These are phyloP conservation scores for Lentinula detonsa DNA, from an alignment of 768 basidiomycete genomes.

Conservation along the genomic window DNA sequence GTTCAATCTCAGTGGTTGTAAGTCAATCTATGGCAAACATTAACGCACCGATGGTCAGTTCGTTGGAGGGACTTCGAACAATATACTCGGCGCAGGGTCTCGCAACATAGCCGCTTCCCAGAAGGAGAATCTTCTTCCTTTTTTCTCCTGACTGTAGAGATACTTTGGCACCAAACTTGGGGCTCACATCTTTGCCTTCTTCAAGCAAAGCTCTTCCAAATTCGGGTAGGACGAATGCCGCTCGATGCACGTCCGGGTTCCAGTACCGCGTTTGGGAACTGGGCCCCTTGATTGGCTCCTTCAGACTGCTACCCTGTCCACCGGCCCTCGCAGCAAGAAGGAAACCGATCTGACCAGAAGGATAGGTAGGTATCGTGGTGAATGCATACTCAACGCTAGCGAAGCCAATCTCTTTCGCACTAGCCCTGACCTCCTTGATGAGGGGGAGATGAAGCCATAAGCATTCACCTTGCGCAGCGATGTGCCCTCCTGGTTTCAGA, in stretches of 20 bases:
- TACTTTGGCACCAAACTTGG: slow-evolving; percentile 67
- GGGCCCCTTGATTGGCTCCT: slow-evolving; percentile 57
- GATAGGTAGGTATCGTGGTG: slow-evolving; percentile 97
- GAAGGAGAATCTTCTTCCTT: slow-evolving; percentile 70
- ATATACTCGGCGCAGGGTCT: slow-evolving; percentile 96
- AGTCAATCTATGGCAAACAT: background rate
- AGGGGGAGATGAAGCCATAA: slow-evolving; percentile 91
- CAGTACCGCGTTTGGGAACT: slow-evolving; percentile 78
- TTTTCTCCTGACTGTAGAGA: slow-evolving; percentile 38
- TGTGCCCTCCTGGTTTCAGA: slow-evolving; percentile 82
- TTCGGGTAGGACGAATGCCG: slow-evolving; percentile 90
- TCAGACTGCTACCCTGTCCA: slow-evolving; percentile 50
- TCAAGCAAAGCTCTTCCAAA: slow-evolving; percentile 75
- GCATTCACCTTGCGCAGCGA: slow-evolving; percentile 94
- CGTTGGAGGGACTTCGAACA: slow-evolving; percentile 71
- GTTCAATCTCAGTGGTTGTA: background rate
- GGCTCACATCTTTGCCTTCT: slow-evolving; percentile 64
- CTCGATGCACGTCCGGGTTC: slow-evolving; percentile 70
- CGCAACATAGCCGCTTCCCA: slow-evolving; percentile 95
- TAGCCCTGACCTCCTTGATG: slow-evolving; percentile 68
- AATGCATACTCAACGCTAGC: slow-evolving; percentile 83
- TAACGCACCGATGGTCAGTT: slow-evolving; percentile 73
- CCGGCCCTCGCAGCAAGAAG: slow-evolving; percentile 79
- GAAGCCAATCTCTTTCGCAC: slow-evolving; percentile 65
- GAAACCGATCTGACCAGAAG: slow-evolving; percentile 97